Evolutionary conservation across 2,329 filamentous ascomycete species (phyloP).

Genomic region (Akanthomyces muscarius): DNA sequence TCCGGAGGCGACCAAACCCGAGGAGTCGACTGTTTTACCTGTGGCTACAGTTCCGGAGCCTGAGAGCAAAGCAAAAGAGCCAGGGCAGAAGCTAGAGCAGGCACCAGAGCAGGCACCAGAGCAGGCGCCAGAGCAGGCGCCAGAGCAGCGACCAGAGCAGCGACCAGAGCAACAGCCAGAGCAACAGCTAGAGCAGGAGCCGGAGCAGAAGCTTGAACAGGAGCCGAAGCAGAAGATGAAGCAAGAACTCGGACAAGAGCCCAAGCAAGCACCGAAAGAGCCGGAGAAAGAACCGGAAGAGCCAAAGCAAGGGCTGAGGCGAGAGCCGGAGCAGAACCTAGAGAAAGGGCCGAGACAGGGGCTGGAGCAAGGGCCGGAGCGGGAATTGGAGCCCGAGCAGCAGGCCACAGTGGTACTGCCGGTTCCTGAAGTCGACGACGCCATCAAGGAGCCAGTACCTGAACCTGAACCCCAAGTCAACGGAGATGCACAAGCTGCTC

Average conservation of each 20-base stretch:
- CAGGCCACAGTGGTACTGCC: background rate
- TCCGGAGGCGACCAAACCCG: background rate
- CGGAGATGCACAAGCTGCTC: background rate
- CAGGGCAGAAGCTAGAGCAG: background rate
- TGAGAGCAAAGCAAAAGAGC: background rate
- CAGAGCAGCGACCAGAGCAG: background rate
- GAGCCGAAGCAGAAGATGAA: background rate
- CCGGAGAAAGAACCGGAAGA: background rate
- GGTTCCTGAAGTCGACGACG: background rate
- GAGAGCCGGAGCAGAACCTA: background rate
- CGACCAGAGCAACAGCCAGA: background rate
- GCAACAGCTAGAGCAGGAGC: background rate
- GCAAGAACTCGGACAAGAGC: too few relatives aligned
- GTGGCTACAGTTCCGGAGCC: background rate
- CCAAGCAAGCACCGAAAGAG: background rate
- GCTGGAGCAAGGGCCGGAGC: background rate
- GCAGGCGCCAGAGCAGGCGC: too few relatives aligned
- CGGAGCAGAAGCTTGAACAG: background rate
- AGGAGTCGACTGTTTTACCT: background rate
- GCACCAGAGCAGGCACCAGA: background rate
- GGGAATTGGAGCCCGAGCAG: background rate
- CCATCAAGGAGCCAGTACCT: background rate
- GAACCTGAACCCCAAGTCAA: background rate
- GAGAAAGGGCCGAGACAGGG: background rate
- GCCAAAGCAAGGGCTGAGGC: background rate